phyloP scores from a whole-genome alignment of 2,329 filamentous ascomycete species.

The Trichoderma polysporum region DNA sequence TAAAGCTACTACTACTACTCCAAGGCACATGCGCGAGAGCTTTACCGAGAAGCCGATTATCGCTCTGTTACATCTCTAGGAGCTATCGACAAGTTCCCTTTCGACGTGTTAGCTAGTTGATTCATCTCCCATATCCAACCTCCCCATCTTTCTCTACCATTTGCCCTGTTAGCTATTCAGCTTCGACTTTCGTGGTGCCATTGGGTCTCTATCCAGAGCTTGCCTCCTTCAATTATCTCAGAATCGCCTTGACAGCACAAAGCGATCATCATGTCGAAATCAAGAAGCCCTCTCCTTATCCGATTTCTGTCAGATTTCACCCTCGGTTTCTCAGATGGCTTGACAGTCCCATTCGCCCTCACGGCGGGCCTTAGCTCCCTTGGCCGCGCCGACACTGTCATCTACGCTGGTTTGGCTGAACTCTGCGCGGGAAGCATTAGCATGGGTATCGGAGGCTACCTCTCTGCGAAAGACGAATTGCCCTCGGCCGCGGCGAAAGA shows the following conservation, averaged over 20 bases:
- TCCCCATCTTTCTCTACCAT: not conserved
- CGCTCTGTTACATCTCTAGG: not conserved
- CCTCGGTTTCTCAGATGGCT: conserved; percentile 70
- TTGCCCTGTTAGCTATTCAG: too few species aligned
- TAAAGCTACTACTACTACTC: not conserved
- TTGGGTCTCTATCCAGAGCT: not conserved
- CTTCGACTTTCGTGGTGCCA: not conserved
- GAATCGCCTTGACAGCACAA: not conserved
- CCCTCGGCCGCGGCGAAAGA: conserved; percentile 3
- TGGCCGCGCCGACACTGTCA: conserved; percentile 59
- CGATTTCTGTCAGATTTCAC: conserved; percentile 64
- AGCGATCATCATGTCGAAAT: conserved; percentile 24
- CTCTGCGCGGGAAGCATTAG: conserved; percentile 70
- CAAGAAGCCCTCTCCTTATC: conserved; percentile 32
- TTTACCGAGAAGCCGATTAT: not conserved
- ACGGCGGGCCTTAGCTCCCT: conserved; percentile 67
- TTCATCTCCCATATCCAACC: not conserved
- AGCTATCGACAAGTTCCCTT: not conserved
- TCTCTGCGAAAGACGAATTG: conserved; percentile 53
- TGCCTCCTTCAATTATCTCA: not conserved
- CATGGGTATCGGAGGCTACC: conserved; percentile 71
- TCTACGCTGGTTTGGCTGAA: conserved; percentile 69
- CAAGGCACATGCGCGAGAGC: not conserved
- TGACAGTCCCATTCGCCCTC: conserved; percentile 73
- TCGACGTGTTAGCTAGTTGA: not conserved